These are phyloP conservation scores for Magnaporthales sp. DNA, from an alignment of 2,329 filamentous ascomycete species.

Conservation along the genomic window DNA sequence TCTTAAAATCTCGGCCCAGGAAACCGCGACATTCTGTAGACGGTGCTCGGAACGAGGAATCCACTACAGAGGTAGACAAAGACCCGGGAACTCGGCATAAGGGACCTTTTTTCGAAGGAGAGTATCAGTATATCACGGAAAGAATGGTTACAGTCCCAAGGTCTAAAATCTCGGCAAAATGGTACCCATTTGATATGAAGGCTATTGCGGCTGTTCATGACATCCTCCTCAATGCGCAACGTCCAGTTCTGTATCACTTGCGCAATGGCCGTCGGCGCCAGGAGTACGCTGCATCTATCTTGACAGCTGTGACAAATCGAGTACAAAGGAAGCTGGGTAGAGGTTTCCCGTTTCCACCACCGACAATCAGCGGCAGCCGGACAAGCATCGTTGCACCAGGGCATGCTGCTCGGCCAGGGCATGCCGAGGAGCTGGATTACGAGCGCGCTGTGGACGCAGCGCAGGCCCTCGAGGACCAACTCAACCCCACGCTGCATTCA, in stretches of 20 bases:
- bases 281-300: slow-evolving; percentile 43
- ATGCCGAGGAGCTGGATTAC: slow-evolving; percentile 55
- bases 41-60: background rate
- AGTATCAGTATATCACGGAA: slow-evolving; percentile 4
- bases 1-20: background rate
- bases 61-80: background rate
- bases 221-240: slow-evolving; percentile 50
- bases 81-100: background rate
- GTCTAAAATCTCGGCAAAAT: slow-evolving; percentile 59
- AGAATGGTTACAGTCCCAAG: slow-evolving; percentile 47
- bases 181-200: slow-evolving; percentile 46
- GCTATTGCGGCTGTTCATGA: slow-evolving; percentile 46
- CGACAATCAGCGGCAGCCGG: background rate
- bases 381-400: background rate
- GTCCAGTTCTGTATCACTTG: slow-evolving; percentile 51
- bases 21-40: background rate
- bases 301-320: slow-evolving; percentile 45
- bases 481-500: slow-evolving; percentile 54
- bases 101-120: background rate
- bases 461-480: slow-evolving; percentile 43
- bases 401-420: slow-evolving; percentile 19
- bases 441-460: slow-evolving; percentile 56
- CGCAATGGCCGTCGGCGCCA: slow-evolving; percentile 37
- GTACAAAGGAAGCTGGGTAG: slow-evolving; percentile 49
- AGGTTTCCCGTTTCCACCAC: slow-evolving; percentile 59